phyloP scores from a whole-genome alignment of 2,329 filamentous ascomycete species.

The Curvularia hawaiiensis region DNA sequence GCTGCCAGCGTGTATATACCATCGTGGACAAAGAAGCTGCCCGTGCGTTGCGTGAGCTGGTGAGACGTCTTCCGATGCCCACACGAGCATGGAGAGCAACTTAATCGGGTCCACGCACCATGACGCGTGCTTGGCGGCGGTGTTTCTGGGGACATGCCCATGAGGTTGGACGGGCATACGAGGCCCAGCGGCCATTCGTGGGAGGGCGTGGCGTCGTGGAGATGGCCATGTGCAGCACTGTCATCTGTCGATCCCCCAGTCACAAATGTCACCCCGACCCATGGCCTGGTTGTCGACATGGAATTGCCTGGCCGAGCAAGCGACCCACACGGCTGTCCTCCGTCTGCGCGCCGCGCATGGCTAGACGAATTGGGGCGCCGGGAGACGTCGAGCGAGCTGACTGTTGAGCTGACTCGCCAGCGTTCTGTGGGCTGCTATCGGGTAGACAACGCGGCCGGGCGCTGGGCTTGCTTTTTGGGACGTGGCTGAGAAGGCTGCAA shows the following conservation, averaged over 20 bases:
- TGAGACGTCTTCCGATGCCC: slow-evolving; percentile 16
- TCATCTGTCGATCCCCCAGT: slow-evolving; percentile 17
- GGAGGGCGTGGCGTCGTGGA: slow-evolving; percentile 9
- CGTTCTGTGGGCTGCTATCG: slow-evolving; percentile 11
- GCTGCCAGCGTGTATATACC: slow-evolving; percentile 6
- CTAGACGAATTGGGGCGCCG: slow-evolving; percentile 16
- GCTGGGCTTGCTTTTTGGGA: slow-evolving; percentile 8
- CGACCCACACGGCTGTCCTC: slow-evolving; percentile 19
- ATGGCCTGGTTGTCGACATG: slow-evolving; percentile 2
- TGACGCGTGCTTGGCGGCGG: background rate
- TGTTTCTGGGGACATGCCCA: background rate
- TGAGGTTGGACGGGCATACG: background rate
- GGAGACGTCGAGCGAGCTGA: slow-evolving; percentile 21
- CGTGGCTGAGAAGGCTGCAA: slow-evolving; percentile 9
- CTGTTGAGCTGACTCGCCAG: slow-evolving; percentile 17
- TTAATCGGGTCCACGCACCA: background rate
- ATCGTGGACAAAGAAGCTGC: slow-evolving; percentile 3
- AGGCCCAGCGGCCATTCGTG: background rate
- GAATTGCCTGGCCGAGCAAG: slow-evolving; percentile 10
- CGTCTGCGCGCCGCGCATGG: slow-evolving; percentile 16
- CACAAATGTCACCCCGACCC: background rate
- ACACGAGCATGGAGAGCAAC: background rate
- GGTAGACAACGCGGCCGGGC: slow-evolving; percentile 10
- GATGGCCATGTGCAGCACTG: slow-evolving; percentile 3
- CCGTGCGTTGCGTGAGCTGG: slow-evolving; percentile 8